phyloP scores from a whole-genome alignment of 148 eudicot genomes.

The Chenopodium suecicum region DNA sequence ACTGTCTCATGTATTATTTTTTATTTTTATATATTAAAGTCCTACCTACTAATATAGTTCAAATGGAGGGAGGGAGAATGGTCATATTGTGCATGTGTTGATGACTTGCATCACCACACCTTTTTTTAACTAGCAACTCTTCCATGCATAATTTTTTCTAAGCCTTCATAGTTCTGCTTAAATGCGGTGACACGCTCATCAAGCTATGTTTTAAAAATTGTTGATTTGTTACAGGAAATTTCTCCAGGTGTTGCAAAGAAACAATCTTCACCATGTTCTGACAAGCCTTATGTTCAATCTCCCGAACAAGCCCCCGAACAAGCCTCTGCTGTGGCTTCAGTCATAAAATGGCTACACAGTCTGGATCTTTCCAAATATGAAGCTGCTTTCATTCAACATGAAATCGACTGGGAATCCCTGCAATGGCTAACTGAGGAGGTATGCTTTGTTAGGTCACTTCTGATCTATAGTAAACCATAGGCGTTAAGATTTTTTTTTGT shows the following conservation, averaged over 20 bases:
- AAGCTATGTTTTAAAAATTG: background rate
- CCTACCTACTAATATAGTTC: background rate
- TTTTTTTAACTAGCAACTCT: background rate
- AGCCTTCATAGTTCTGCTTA: background rate
- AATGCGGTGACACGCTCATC: background rate
- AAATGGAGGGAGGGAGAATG: background rate
- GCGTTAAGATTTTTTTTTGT: background rate
- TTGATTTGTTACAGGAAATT: slow-evolving; percentile 40
- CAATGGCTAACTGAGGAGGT: slow-evolving; percentile 90
- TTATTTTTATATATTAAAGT: background rate
- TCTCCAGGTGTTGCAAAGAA: slow-evolving; percentile 25
- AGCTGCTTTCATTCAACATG: slow-evolving; percentile 60
- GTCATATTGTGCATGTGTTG: background rate
- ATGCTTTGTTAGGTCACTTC: slow-evolving; percentile 16
- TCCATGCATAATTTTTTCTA: background rate
- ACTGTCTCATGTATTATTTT: slow-evolving; percentile 1
- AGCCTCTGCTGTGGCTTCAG: slow-evolving; percentile 41
- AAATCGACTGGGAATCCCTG: slow-evolving; percentile 84
- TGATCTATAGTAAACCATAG: background rate
- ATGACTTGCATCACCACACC: background rate
- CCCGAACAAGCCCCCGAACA: slow-evolving; percentile 22
- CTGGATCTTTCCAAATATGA: slow-evolving; percentile 73
- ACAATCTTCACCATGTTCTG: slow-evolving; percentile 40
- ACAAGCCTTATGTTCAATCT: slow-evolving; percentile 40
- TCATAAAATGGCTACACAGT: slow-evolving; percentile 60